These are phyloP conservation scores for Lanmaoa rubissima DNA, from an alignment of 768 basidiomycete species.

Conservation along the genomic window DNA sequence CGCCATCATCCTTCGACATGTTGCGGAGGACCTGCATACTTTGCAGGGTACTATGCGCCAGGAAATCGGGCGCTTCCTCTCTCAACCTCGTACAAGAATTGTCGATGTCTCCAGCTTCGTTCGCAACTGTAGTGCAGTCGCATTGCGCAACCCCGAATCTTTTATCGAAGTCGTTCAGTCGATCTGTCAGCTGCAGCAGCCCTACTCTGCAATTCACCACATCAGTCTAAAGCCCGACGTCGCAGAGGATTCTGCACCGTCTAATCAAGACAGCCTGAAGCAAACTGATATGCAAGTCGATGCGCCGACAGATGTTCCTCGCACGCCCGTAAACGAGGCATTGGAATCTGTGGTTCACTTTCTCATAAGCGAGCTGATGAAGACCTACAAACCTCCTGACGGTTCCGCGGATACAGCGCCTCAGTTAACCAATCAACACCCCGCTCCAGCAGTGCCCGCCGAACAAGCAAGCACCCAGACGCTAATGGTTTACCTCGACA, in stretches of 20 bases:
- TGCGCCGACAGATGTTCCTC: constrained; percentile 22
- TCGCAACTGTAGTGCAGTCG: constrained; percentile 72
- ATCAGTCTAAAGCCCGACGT: constrained; percentile 54
- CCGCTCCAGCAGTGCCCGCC: not conserved
- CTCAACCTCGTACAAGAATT: constrained; percentile 63
- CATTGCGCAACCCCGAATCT: constrained; percentile 71
- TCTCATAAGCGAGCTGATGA: constrained; percentile 69
- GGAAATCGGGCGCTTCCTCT: constrained; percentile 79
- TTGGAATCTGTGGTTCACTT: constrained; percentile 65
- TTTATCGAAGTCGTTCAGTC: constrained; percentile 76
- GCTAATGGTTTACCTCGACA: constrained; percentile 12
- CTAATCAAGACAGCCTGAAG: constrained; percentile 18
- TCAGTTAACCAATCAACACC: constrained; percentile 17
- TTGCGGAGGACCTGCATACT: constrained; percentile 72
- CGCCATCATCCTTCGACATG: constrained; percentile 86
- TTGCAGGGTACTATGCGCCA: constrained; percentile 76
- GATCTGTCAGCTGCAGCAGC: constrained; percentile 69
- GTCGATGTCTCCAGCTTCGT: constrained; percentile 74
- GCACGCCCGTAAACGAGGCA: constrained; percentile 38
- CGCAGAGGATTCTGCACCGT: constrained; percentile 9
- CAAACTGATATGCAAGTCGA: constrained; percentile 63
- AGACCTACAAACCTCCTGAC: constrained; percentile 51
- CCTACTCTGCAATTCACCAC: constrained; percentile 55
- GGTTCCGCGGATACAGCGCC: constrained; percentile 17
- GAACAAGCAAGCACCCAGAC: constrained; percentile 20